A percentile compares a stretch with the other conserved stretches of the same genome.
Conservation (phyloP, 1,139 yeast genomes). For the Suhomyces anneliseae region DNA sequence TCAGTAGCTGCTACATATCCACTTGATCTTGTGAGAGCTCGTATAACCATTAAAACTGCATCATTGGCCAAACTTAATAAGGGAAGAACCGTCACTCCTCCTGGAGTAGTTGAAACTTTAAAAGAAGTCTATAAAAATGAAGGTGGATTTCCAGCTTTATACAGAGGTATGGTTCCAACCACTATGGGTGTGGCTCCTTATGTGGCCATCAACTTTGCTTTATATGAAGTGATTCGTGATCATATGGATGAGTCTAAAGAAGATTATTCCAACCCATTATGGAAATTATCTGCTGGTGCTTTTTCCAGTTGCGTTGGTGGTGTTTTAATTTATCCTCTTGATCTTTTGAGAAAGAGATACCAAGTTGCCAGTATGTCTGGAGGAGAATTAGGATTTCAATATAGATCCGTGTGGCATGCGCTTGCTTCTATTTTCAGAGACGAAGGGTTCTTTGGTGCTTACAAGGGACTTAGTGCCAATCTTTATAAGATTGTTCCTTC, state of each 20-base stretch:
- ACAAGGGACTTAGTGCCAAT: conserved; percentile 86
- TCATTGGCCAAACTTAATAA: conserved; percentile 53
- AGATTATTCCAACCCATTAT: conserved; percentile 46
- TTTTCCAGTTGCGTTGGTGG: conserved; percentile 71
- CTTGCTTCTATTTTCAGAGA: conserved; percentile 60
- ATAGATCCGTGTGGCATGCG: conserved; percentile 72
- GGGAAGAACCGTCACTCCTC: conserved; percentile 53
- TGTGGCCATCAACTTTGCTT: conserved; percentile 88
- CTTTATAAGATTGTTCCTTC: conserved; percentile 89
- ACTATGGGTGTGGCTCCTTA: conserved; percentile 94
- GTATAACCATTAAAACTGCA: conserved; percentile 89
- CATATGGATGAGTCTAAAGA: conserved; percentile 37
- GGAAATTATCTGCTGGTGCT: conserved; percentile 80
- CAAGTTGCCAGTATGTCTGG: conserved; percentile 86
- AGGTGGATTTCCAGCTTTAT: conserved; percentile 79
- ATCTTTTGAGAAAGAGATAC: conserved; percentile 80
- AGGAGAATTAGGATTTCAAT: conserved; percentile 79
- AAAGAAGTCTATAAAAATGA: conserved; percentile 64
- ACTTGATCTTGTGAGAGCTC: conserved; percentile 83
- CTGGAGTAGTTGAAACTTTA: conserved; percentile 66
- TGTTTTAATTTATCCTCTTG: conserved; percentile 85
- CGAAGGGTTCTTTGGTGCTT: conserved; percentile 82
- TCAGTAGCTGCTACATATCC: conserved; percentile 90
- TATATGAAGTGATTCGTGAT: conserved; percentile 80
- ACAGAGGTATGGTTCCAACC: conserved; percentile 86